Evolutionary conservation across 345 rosid species (phyloP).

Genomic region (Bruguiera sexangula): DNA sequence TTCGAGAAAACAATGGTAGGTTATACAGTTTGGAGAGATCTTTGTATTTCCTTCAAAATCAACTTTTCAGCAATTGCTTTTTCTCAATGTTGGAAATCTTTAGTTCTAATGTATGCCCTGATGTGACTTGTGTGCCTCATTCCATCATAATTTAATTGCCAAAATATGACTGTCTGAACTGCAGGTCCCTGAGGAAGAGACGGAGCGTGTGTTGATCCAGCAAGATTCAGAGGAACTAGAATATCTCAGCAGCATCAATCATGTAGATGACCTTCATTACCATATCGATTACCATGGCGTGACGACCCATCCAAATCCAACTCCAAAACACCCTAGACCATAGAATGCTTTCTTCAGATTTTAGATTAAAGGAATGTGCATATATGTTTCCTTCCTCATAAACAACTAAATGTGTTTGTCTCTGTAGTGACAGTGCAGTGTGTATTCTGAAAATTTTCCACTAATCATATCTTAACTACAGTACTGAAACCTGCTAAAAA

Average conservation of each 20-base stretch:
- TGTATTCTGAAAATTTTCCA: neutral
- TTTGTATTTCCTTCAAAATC: neutral
- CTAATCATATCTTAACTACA: neutral
- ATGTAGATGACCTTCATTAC: constrained; percentile 29
- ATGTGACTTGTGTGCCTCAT: neutral
- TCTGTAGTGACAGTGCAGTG: neutral
- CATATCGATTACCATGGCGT: constrained; percentile 58
- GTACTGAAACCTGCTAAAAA: too few species aligned
- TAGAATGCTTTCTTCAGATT: constrained; percentile 5
- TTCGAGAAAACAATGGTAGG: constrained; percentile 19
- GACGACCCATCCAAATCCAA: constrained; percentile 56
- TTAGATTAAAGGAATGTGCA: constrained; percentile 3
- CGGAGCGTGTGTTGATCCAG: neutral
- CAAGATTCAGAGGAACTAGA: constrained; percentile 3
- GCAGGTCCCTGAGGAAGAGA: constrained; percentile 33
- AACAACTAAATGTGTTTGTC: too few species aligned
- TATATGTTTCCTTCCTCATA: neutral
- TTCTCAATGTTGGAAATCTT: neutral
- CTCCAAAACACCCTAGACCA: constrained; percentile 58
- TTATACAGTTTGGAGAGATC: neutral
- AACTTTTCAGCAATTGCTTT: neutral
- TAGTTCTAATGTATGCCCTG: neutral
- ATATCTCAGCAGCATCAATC: constrained; percentile 12
- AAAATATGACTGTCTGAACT: neutral
- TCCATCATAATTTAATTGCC: neutral